Base-by-base conservation (phyloP, 371 early-diverging fungal genomes). In the Zychaea mexicana region DNA sequence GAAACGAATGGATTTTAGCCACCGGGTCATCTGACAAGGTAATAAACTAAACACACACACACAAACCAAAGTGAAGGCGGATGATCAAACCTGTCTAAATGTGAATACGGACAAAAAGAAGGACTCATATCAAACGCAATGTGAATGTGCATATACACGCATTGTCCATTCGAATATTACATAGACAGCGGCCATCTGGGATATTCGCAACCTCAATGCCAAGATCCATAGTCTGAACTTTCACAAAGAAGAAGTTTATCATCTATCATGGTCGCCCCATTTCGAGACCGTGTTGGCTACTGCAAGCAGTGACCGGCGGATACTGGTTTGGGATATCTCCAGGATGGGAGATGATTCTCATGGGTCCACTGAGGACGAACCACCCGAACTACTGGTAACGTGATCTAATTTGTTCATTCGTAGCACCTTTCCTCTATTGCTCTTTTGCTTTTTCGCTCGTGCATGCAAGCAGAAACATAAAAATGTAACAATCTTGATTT, bases 191-290 rank as follows among this genome's bases (percentile, higher is more conserved):
- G 94, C 89, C 13, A 81, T 99, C 24, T 99, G 99, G 99, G 99
- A 99, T 84, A 74, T 94, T 73, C 92, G 99, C 68, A 96, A 96
- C 73, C 75, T 97, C 36, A 88, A 87, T 59, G 69, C 72, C 38
- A 86, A 89, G 57, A 71, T 99, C 52, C 94, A 97, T 77, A 79
- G 88, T 31, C 84, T 99, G 22, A 85, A 92, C 61, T 85, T 86
- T 0, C 99, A 99, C 85, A 88, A 89, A 74, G 94, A 94, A 60
- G 98, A 96, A 70, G 90, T 99, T 38, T 83, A 96, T 65, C 96
- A 95, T 76, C 77, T 99, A 54, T 81, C 90, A n/a, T 99, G 99
- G 99, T 94, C 97, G 33, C 98, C 98, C 24, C 93, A 93, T 74
- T 88, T 91, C 65, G 94, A 93, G 66, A 90, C 91, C 17, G 88